These are phyloP conservation scores for Colletotrichum sp. DNA, from an alignment of 2,329 filamentous ascomycete genomes.

Conservation along the genomic window DNA sequence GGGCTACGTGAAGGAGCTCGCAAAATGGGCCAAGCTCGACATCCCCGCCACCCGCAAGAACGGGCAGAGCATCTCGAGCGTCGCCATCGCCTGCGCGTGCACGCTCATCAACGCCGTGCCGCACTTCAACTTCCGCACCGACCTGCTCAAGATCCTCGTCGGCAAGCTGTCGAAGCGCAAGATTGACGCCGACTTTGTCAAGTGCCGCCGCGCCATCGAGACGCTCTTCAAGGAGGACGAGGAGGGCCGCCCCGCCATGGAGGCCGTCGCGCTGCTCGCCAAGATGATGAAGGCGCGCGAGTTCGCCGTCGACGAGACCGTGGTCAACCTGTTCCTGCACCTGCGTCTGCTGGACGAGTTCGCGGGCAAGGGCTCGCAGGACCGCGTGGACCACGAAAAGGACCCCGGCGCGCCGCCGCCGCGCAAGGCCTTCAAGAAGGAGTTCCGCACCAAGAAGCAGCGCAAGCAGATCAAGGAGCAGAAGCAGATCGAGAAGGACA, in stretches of 20 bases:
- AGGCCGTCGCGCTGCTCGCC: slow-evolving; percentile 82
- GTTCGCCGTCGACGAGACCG: slow-evolving; percentile 82
- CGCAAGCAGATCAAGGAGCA: slow-evolving; percentile 85
- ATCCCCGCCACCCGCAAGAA: slow-evolving; percentile 39
- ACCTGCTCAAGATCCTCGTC: slow-evolving; percentile 86
- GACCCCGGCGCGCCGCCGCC: slow-evolving; percentile 24
- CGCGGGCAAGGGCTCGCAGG: slow-evolving; percentile 79
- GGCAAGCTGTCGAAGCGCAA: slow-evolving; percentile 78
- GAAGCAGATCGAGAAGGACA: slow-evolving; percentile 88
- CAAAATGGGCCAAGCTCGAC: slow-evolving; percentile 67
- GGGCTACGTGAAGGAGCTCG: slow-evolving; percentile 78
- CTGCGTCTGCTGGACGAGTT: slow-evolving; percentile 90
- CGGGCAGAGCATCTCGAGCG: slow-evolving; percentile 63
- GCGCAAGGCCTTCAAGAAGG: slow-evolving; percentile 73
- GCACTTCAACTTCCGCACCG: slow-evolving; percentile 95
- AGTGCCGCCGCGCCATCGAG: slow-evolving; percentile 80
- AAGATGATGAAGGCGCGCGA: slow-evolving; percentile 95
- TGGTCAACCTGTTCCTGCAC: slow-evolving; percentile 90
- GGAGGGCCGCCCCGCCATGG: slow-evolving; percentile 85
- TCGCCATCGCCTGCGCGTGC: slow-evolving; percentile 88
- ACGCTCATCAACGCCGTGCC: slow-evolving; percentile 81
- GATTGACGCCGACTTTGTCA: slow-evolving; percentile 76
- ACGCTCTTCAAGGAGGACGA: slow-evolving; percentile 86
- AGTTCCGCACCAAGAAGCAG: slow-evolving; percentile 88
- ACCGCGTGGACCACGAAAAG: slow-evolving; percentile 67